Conservation (phyloP, 495 filamentous ascomycete genomes). For the Astrothelium macrocarpum region DNA sequence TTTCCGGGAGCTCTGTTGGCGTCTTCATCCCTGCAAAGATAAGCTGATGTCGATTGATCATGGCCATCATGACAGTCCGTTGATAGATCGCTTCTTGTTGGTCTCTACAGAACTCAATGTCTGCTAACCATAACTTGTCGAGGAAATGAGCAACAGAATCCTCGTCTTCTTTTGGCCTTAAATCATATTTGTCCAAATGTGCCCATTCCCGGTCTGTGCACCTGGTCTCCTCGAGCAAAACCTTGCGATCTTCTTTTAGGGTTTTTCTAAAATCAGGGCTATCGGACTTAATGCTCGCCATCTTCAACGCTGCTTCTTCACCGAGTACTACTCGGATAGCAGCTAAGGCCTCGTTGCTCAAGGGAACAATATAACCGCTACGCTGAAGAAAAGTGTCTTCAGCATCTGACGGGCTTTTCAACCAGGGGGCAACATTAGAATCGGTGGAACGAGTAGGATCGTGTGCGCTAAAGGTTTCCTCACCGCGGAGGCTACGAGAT, state of each 20-base stretch:
- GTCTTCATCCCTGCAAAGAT: not conserved
- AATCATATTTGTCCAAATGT: not conserved
- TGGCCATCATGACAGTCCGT: constrained; percentile 2
- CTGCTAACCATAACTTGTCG: not conserved
- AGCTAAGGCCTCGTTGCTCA: constrained; percentile 1
- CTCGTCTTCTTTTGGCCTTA: not conserved
- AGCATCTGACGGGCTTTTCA: not conserved
- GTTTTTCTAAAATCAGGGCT: not conserved
- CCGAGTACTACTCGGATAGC: not conserved
- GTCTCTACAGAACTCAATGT: not conserved
- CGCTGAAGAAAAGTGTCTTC: constrained; percentile 1
- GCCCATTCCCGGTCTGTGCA: not conserved
- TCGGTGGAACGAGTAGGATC: not conserved
- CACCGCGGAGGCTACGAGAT: not conserved
- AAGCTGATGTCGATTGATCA: constrained; percentile 2
- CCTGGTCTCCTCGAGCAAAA: not conserved
- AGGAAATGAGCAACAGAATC: not conserved
- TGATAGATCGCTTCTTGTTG: not conserved
- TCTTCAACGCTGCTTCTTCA: not conserved
- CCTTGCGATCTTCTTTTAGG: not conserved
- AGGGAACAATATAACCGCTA: not conserved
- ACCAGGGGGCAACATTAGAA: not conserved
- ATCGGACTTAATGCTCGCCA: not conserved
- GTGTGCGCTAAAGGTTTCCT: not conserved
- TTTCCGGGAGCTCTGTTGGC: not conserved